Base-by-base conservation (phyloP, 768 basidiomycete genomes). In the Cystofilobasidium macerans region DNA sequence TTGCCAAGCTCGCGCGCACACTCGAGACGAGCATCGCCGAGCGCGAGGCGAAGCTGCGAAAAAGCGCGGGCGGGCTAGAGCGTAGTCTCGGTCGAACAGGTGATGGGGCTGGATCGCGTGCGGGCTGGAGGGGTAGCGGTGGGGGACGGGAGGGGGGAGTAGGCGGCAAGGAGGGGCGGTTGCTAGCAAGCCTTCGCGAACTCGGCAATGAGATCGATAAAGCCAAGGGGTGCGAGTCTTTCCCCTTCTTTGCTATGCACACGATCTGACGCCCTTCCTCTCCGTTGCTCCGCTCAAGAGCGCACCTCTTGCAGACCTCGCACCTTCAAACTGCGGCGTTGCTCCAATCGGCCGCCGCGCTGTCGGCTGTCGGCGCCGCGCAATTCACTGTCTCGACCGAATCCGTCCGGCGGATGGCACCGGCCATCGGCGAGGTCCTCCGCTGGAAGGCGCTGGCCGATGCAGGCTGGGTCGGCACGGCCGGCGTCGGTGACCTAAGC, bases 301-400 rank as follows among this genome's bases (percentile, higher is more conserved):
- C 48, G 24, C 48, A 51, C 20, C 24, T 30, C 18, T 12, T 20
- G n/a, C 48, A 51, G 24, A 51, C 48, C 8, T 51, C 48, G 9
- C 48, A 24, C 7, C 48, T 51, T 6, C 48, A 51, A 20, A 51
- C 48, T 12, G 24, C 48, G n/a, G 48, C 48, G 24, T 24, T 51
- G 48, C 48, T 51, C 8, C 9, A 24, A 12, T 24, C 48, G 6
- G 48, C 48, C 2, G 24, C 48, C 11, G n/a, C 24, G n/a, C 24
- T 51, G 24, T 24, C 48, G n/a, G 9, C 48, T 12, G 8, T 51
- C 48, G 48, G n/a, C 48, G 24, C 48, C 11, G n/a, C 48, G 13
- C 48, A 51, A 24, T 51, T 51, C 28, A 51, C 48, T 16, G 48
- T 24, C 6, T 51, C 48, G 48, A 51, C 48, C 48, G 48, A 51